A percentile compares a stretch with the other conserved stretches of the same genome.
Conservation (phyloP, 306 rosid genomes). For the Vigna angularis region DNA sequence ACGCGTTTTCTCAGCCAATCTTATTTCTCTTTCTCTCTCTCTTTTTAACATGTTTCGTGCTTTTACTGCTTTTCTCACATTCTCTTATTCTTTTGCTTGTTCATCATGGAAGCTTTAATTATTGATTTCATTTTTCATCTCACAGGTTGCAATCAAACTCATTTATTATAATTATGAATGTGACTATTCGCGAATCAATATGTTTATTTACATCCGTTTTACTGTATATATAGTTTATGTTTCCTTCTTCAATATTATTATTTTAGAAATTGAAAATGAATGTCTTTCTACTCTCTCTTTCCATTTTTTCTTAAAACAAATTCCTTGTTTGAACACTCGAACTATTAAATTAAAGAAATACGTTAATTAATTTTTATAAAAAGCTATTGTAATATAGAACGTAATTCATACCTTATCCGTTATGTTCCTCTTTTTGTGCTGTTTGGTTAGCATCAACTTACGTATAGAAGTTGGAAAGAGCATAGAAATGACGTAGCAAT, state of each 20-base stretch:
- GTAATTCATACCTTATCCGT: not conserved
- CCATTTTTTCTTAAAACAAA: no score
- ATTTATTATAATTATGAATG: not conserved
- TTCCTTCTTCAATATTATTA: no score
- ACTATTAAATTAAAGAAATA: no score
- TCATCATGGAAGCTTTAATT: slow-evolving; percentile 8
- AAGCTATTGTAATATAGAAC: not conserved
- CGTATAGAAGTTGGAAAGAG: slow-evolving; percentile 18
- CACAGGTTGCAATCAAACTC: not conserved
- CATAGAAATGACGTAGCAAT: not conserved
- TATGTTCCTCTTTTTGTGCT: not conserved
- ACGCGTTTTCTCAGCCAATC: slow-evolving; percentile 10
- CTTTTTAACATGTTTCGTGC: not conserved
- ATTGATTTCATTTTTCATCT: slow-evolving; percentile 19
- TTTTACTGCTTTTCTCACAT: slow-evolving; percentile 9
- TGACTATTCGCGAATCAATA: not conserved
- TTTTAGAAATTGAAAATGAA: no score
- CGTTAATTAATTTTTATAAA: no score
- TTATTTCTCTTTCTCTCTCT: not conserved
- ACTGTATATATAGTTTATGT: no score
- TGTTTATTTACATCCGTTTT: not conserved
- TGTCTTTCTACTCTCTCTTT: no score
- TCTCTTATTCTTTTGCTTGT: slow-evolving; percentile 11
- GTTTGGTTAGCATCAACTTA: not conserved
- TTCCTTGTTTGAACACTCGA: no score